Evolutionary conservation across 495 filamentous ascomycete genomes (phyloP), one percentile per base, ranked within the genome.

Genomic region (Aspergillus carlsbadensis): DNA sequence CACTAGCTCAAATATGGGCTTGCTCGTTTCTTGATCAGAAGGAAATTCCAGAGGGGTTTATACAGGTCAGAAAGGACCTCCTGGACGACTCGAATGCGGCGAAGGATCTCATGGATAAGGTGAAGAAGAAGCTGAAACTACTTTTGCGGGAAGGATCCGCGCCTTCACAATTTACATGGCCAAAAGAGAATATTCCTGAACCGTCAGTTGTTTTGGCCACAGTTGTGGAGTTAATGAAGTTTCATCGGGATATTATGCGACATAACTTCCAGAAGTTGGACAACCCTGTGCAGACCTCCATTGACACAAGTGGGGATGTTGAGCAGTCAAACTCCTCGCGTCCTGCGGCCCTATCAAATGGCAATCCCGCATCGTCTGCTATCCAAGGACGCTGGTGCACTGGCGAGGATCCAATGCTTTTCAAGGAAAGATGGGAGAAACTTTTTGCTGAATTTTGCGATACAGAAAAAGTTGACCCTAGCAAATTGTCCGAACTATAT

Each of bases 61-160:
- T 97, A 59, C 86, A 85, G 46, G 83, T 98, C 54, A 84, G 94
- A 40, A 98, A 98, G 68, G 92, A 98, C 69, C 79, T 98, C 2
- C 78, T 98, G 6, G 94, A 98, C 68, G 94, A 98, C 66, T 96
- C 91, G 1, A 98, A 98, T 72, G 94, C 94, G n/a, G 94, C 94
- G 50, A 98, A 98, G 70, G 95, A 98, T 71, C 92, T 95, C 62
- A 98, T 97, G 92, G 94, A 98, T 72, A 96, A 95, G 68, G 94
- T 98, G 43, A 98, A 98, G 79, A 98, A 97, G 81, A 96, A 95
- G 83, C 78, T 98, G 5, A 98, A 98, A 73, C 83, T 87, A 2
- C 78, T 98, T 35, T 74, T 98, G 50, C 82, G 94, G 22, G 87
- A 95, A 68, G 95, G 95, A 3, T 90, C 88, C 51, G 88, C 93